phyloP scores from a whole-genome alignment of 768 basidiomycete species.

The Tricholoma saponaceum region DNA sequence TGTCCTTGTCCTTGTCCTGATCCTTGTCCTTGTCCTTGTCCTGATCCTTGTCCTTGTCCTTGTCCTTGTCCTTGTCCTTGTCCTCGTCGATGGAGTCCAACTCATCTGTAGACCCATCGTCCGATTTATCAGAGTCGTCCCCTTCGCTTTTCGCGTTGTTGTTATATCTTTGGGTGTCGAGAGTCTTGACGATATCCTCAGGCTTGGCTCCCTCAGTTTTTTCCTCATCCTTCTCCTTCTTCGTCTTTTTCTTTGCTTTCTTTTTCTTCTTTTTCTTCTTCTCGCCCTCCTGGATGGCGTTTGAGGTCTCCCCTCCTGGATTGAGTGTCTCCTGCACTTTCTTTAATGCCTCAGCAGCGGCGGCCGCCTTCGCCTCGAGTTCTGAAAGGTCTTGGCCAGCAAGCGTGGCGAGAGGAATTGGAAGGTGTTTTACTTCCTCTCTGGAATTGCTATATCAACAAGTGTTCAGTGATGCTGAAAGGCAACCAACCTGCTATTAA shows the following conservation, averaged over 20 bases:
- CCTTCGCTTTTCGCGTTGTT: not conserved
- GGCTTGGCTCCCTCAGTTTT: not conserved
- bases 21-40: not conserved
- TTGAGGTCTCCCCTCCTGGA: no score
- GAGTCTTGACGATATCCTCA: not conserved
- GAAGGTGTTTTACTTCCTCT: slow-evolving; percentile 6
- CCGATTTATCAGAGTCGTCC: no score
- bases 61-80: not conserved
- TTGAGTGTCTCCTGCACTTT: not conserved
- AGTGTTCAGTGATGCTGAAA: not conserved
- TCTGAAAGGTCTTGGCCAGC: no score
- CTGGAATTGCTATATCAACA: not conserved
- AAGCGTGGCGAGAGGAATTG: slow-evolving; percentile 14
- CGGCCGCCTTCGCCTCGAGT: slow-evolving; percentile 14
- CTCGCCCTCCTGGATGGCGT: no score
- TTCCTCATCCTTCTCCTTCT: not conserved
- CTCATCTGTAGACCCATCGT: no score
- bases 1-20: no score
- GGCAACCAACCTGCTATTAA: slow-evolving; percentile 8
- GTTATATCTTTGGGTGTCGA: not conserved
- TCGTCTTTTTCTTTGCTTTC: no score
- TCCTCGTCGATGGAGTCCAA: not conserved
- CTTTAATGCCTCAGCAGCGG: slow-evolving; percentile 5
- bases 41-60: not conserved
- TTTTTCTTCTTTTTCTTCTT: no score